phyloP scores from a whole-genome alignment of 1,284 basidiomycete genomes.

The Chalciporus piperatoides region DNA sequence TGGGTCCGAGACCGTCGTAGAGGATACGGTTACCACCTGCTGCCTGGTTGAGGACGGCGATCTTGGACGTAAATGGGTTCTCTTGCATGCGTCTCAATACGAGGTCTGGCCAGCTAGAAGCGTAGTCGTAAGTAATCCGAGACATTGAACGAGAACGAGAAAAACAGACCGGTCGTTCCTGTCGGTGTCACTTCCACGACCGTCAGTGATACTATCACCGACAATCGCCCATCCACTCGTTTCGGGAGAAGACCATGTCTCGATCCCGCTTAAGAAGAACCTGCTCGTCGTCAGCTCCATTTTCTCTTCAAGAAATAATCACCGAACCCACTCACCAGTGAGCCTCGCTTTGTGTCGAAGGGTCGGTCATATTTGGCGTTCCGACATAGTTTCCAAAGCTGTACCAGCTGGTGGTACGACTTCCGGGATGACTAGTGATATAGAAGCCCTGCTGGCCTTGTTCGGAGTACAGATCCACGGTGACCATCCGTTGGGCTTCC shows the following conservation, averaged over 20 bases:
- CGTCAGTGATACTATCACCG: constrained; percentile 6
- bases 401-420: constrained; percentile 6
- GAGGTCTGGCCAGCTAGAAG: constrained; percentile 1
- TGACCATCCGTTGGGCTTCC: background rate
- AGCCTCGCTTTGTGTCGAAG: background rate
- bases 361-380: constrained; percentile 4
- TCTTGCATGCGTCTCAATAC: background rate
- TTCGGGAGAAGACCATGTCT: constrained; percentile 2
- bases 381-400: constrained; percentile 7
- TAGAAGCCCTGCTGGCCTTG: constrained; percentile 7
- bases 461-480: constrained; percentile 7
- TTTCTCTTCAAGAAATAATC: background rate
- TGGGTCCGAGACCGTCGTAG: constrained; percentile 1
- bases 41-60: constrained; percentile 5
- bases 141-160: background rate
- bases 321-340: background rate
- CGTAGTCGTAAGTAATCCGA: background rate
- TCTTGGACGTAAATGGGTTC: constrained; percentile 1
- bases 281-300: background rate
- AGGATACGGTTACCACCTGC: background rate
- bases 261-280: constrained; percentile 5
- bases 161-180: background rate
- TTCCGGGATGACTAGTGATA: constrained; percentile 5
- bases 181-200: constrained; percentile 1
- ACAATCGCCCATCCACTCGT: constrained; percentile 4